These are phyloP conservation scores for Phialophora expanda DNA, from an alignment of 2,329 filamentous ascomycete genomes.

Conservation along the genomic window DNA sequence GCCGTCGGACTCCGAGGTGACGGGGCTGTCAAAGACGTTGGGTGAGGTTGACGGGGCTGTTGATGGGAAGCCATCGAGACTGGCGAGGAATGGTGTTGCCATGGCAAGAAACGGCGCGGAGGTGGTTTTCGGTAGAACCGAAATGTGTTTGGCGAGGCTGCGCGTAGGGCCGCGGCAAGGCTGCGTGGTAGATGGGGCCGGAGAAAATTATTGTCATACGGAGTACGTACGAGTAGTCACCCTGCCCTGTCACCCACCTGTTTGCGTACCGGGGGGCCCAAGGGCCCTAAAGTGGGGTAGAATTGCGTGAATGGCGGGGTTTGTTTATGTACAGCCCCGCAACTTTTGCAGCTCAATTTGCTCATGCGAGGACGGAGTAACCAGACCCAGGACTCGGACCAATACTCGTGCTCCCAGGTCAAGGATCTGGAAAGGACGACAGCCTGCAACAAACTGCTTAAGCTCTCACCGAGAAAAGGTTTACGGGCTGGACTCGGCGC, in stretches of 20 bases:
- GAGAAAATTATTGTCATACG: not conserved
- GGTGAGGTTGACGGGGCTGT: conserved; percentile 1
- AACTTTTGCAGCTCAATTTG: not conserved
- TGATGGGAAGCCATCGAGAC: conserved; percentile 22
- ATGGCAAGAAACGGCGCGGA: conserved; percentile 12
- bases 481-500: not conserved
- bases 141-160: conserved; percentile 9
- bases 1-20: conserved; percentile 22
- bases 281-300: not conserved
- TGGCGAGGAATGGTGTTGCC: conserved; percentile 24
- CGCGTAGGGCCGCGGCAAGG: not conserved
- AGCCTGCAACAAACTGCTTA: not conserved
- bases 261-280: too few species aligned
- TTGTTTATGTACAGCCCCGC: not conserved
- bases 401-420: not conserved
- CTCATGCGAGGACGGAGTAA: not conserved
- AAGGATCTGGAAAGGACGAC: too few species aligned
- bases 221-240: too few species aligned
- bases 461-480: not conserved
- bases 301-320: not conserved
- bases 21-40: conserved; percentile 22
- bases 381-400: too few species aligned
- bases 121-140: not conserved
- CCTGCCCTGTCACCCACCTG: too few species aligned
- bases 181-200: too few species aligned